Percentiles rank a stretch among this genome's conserved stretches.
Evolutionary conservation across 164 flowering plant genomes (phyloP).

Genomic region (Amborella trichopoda): DNA sequence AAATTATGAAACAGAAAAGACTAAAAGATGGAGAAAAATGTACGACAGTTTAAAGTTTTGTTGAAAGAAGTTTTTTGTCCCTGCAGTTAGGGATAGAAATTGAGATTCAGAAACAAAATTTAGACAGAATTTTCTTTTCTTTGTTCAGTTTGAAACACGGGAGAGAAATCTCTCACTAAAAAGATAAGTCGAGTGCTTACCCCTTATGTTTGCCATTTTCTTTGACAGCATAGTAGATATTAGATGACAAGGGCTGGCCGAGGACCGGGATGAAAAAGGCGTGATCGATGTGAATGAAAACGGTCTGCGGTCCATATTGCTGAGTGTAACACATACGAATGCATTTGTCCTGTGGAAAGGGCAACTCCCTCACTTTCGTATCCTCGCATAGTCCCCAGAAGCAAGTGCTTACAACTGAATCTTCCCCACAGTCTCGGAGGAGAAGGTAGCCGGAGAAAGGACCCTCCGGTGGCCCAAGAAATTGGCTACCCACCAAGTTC

Average conservation of each 20-base stretch:
- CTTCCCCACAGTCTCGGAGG: constrained; percentile 15
- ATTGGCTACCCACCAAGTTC: background rate
- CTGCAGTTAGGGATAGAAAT: background rate
- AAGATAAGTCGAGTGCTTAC: constrained; percentile 13
- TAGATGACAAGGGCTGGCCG: constrained; percentile 42
- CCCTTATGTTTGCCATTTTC: constrained; percentile 35
- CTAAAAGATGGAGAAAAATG: background rate
- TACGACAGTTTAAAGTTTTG: background rate
- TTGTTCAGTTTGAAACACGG: background rate
- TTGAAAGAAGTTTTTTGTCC: background rate
- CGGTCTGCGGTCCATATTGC: background rate
- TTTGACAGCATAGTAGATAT: constrained; percentile 34
- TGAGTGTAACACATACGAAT: constrained; percentile 7
- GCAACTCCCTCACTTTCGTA: constrained; percentile 11
- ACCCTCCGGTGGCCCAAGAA: constrained; percentile 21
- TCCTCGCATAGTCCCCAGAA: constrained; percentile 18
- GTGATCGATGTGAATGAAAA: constrained; percentile 1
- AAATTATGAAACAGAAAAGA: background rate
- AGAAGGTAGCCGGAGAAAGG: constrained; percentile 26
- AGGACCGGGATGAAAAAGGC: constrained; percentile 40
- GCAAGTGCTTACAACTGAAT: constrained; percentile 8
- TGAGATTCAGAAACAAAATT: background rate
- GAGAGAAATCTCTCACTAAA: background rate
- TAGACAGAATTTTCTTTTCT: background rate
- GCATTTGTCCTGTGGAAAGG: constrained; percentile 35